Evolutionary conservation across 2,329 filamentous ascomycete species (phyloP).

Genomic region (Colletotrichum sp.): DNA sequence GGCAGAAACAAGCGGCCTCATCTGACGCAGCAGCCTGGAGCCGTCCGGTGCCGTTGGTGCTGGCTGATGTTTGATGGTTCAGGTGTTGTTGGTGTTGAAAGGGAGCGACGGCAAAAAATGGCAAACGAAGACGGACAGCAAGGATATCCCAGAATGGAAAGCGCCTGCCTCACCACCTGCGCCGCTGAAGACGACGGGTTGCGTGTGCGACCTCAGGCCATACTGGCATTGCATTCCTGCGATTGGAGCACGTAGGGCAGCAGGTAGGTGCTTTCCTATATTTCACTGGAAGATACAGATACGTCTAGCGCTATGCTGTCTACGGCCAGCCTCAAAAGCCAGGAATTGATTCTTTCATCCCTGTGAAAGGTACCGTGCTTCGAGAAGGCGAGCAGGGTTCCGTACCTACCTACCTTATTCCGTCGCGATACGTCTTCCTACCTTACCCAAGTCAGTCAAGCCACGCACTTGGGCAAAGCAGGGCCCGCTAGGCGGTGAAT

Average conservation of each 20-base stretch:
- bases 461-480: no score
- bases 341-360: not conserved
- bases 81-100: not conserved
- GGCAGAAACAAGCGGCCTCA: not conserved
- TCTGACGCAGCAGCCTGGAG: not conserved
- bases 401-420: not conserved
- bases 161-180: not conserved
- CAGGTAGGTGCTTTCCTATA: not conserved
- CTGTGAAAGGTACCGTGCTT: not conserved
- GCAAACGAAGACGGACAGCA: not conserved
- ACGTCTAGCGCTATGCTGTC: not conserved
- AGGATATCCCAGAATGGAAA: not conserved
- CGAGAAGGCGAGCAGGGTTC: not conserved
- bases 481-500: no score
- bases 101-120: not conserved
- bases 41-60: not conserved
- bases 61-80: not conserved
- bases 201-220: not conserved
- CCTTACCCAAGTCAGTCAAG: no score
- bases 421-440: no score
- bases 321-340: not conserved
- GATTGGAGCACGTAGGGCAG: not conserved
- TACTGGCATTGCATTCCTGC: not conserved
- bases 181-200: not conserved
- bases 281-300: not conserved